Evolutionary conservation across 1,284 basidiomycete genomes (phyloP), one percentile per base, ranked within the genome.

Genomic region (Tilletia horrida): DNA sequence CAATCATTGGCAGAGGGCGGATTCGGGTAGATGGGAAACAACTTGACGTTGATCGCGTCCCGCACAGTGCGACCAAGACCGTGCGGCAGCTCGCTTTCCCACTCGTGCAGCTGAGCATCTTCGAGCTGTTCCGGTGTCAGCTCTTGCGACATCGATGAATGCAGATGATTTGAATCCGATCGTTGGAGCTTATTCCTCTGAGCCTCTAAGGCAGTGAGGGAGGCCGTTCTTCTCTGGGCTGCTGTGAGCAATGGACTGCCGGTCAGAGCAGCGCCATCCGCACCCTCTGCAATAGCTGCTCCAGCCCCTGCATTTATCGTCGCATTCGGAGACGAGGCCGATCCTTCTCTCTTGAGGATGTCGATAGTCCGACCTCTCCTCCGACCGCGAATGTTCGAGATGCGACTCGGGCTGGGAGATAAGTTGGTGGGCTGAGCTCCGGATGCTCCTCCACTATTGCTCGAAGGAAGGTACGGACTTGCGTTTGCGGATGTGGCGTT

Each of bases 21-120:
- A 77, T 97, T 97, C 2, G 93, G 91, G 76, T 93, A 97, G 82
- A 93, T 95, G 0, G 92, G 96, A 71, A 97, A 94, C 44, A 98
- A 90, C 70, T 96, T 96, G 74, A 99, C 70, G 55, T 81, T 81
- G 72, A 81, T 76, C 1, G 80, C 80, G 61, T 81, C 78, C 8
- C 78, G 67, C 43, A 81, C 80, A 2, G 79, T 81, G 25, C 78
- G 70, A 0, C 79, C 80, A 0, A 81, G 70, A 6, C 80, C 80
- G 45, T 81, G 80, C 0, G 78, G 79, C 16, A 73, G 69, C 35
- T 79, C 76, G 2, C 35, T 59, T 14, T 59, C 55, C 55, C 55
- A 59, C 29, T 59, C 55, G 27, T 40, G 25, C 3, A 59, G 55
- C 29, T 35, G 9, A 27, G 29, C 29, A 35, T 59, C 55, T 13